Conservation (phyloP, 805 yeast species). For the Maudiozyma saulgeensis region DNA sequence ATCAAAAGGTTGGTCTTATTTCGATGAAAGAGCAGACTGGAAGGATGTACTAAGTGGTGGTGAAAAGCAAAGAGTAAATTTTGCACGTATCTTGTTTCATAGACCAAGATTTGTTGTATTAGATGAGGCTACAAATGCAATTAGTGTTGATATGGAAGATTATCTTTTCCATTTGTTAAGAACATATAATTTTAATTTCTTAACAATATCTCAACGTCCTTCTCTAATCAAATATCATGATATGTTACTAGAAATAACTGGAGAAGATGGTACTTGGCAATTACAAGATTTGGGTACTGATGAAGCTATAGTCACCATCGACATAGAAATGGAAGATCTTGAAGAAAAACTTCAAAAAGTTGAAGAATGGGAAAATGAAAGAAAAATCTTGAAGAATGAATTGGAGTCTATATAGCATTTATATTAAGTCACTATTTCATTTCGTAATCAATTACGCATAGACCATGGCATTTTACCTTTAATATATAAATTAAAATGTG, state of each 20-base stretch:
- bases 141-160: slow-evolving; percentile 83
- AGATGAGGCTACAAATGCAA: slow-evolving; percentile 93
- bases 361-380: slow-evolving; percentile 49
- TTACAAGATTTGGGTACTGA: slow-evolving; percentile 57
- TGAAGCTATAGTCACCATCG: slow-evolving; percentile 57
- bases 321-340: slow-evolving; percentile 64
- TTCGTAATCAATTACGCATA: neutral
- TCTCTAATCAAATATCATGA: slow-evolving; percentile 79
- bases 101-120: slow-evolving; percentile 72
- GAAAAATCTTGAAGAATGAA: slow-evolving; percentile 42
- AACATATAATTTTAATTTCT: slow-evolving; percentile 58
- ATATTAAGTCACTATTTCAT: neutral
- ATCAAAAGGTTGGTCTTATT: slow-evolving; percentile 39
- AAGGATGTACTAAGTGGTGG: slow-evolving; percentile 93
- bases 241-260: slow-evolving; percentile 57
- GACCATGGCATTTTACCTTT: slow-evolving; percentile 29
- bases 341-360: slow-evolving; percentile 51
- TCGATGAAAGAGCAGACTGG: slow-evolving; percentile 56
- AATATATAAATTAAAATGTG: slow-evolving; percentile 14
- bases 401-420: slow-evolving; percentile 25
- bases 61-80: slow-evolving; percentile 81
- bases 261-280: slow-evolving; percentile 46
- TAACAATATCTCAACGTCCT: slow-evolving; percentile 79
- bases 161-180: slow-evolving; percentile 68
- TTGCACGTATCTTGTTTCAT: slow-evolving; percentile 77